phyloP scores from a whole-genome alignment of 2,329 filamentous ascomycete species.

The Chaetomium sp. region DNA sequence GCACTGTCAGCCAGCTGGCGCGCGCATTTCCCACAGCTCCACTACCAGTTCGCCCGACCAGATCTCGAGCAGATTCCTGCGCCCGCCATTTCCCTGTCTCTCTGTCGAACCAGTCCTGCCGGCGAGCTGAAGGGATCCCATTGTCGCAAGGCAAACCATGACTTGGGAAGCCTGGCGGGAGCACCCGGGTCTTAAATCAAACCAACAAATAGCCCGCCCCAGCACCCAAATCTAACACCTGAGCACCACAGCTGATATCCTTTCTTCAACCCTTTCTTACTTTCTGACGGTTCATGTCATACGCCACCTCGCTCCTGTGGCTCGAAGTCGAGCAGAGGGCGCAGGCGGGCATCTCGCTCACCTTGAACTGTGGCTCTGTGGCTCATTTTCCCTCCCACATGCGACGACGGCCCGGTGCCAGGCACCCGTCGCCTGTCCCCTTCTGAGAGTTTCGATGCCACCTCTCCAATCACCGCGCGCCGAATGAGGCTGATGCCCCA shows the following conservation, averaged over 20 bases:
- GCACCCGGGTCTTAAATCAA: neutral
- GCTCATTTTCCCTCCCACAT: slow-evolving; percentile 3
- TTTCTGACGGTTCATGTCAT: slow-evolving; percentile 10
- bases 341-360: slow-evolving; percentile 17
- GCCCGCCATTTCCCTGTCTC: no score
- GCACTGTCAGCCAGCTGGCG: no score
- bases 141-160: slow-evolving; percentile 4
- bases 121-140: slow-evolving; percentile 7
- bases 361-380: neutral
- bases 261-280: neutral
- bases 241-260: slow-evolving; percentile 10
- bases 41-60: no score
- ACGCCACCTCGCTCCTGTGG: slow-evolving; percentile 8
- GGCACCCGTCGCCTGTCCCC: slow-evolving; percentile 18
- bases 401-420: slow-evolving; percentile 16
- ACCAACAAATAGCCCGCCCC: neutral
- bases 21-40: no score
- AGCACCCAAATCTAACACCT: neutral
- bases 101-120: neutral
- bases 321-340: slow-evolving; percentile 16
- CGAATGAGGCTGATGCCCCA: slow-evolving; percentile 35
- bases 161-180: neutral
- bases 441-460: slow-evolving; percentile 20
- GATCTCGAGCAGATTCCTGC: no score
- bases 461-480: slow-evolving; percentile 15